Evolutionary conservation across 1,284 basidiomycete species (phyloP).

Genomic region (Ustilago sp.): DNA sequence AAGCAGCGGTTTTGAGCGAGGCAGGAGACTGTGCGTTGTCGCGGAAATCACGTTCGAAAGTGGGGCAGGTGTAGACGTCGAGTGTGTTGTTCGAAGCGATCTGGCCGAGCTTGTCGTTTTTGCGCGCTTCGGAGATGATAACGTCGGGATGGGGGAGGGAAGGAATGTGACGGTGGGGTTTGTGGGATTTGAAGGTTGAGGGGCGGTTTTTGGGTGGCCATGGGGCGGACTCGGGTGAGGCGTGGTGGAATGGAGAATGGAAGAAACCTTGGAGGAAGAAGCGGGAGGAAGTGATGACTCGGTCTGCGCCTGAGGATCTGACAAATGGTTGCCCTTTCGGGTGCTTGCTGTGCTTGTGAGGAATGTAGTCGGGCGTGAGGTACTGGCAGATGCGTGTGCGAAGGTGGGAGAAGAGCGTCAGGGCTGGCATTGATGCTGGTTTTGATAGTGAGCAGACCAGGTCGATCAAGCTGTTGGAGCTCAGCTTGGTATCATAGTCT

Average conservation of each 20-base stretch:
- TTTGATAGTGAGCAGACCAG: background rate
- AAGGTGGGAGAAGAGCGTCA: constrained; percentile 11
- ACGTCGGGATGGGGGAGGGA: constrained; percentile 42
- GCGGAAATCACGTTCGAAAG: constrained; percentile 35
- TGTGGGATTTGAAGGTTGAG: constrained; percentile 23
- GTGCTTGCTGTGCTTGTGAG: background rate
- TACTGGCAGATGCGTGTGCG: constrained; percentile 12
- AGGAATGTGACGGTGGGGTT: constrained; percentile 32
- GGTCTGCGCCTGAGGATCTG: constrained; percentile 40
- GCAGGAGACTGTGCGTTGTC: constrained; percentile 36
- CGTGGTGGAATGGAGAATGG: constrained; percentile 34
- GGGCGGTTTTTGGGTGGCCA: constrained; percentile 46
- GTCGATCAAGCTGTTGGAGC: background rate
- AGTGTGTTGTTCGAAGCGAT: constrained; percentile 44
- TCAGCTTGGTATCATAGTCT: constrained; percentile 15
- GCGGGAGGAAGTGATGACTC: constrained; percentile 42
- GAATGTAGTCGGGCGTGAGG: background rate
- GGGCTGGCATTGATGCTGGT: background rate
- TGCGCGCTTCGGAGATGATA: constrained; percentile 46
- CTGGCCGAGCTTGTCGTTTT: constrained; percentile 34
- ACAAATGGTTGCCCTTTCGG: constrained; percentile 27
- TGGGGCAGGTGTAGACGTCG: constrained; percentile 47
- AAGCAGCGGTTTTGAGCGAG: constrained; percentile 18
- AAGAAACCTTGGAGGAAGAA: constrained; percentile 49
- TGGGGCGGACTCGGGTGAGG: constrained; percentile 37